Evolutionary conservation across 352 stramenopile genomes (phyloP), one percentile per base, ranked within the genome.

Genomic region (Phytophthora pisi): DNA sequence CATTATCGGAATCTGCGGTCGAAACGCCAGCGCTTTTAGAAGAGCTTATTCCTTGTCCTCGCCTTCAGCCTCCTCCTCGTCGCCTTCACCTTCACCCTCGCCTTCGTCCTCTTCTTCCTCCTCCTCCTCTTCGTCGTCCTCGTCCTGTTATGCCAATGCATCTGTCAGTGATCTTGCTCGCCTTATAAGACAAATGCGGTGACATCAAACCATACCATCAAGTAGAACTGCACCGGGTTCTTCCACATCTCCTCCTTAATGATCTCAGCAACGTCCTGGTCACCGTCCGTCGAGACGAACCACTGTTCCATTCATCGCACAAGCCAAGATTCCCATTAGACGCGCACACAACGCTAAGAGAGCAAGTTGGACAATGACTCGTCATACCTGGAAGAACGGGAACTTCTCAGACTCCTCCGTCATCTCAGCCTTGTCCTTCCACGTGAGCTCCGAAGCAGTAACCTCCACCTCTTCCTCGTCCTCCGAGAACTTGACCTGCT

Each of bases 231-330:
- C 42, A 92, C 77, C 13, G 86, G 82, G 61, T 78, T 81, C 76
- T 91, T 92, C 84, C 79, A 94, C 5, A 91, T 40, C 34, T 94
- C 86, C 58, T 94, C 84, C 78, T 92, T 91, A 55, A 94, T 91
- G 51, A 88, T 78, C 70, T 94, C 82, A 8, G 84, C 81, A 10
- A 90, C 52, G 49, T 89, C 81, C 56, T 90, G 73, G 23, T 86
- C 76, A 5, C 68, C 79, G 1, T 90, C 81, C 13, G 75, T 81
- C 40, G 77, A 71, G n/a, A 66, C 56, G 52, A 92, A 79, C 82
- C 81, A 90, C 79, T 92, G 42, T 42, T 51, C 10, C 34, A 40
- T 40, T 11, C 34, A 40, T 16, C 34, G 11, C 34, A 40, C 34
- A 40, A 31, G 28, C 28, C 28, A 9, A 31, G 6, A 31, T 15